Base-by-base conservation (phyloP, 2,329 filamentous ascomycete species). In the Fusarium burgessii region DNA sequence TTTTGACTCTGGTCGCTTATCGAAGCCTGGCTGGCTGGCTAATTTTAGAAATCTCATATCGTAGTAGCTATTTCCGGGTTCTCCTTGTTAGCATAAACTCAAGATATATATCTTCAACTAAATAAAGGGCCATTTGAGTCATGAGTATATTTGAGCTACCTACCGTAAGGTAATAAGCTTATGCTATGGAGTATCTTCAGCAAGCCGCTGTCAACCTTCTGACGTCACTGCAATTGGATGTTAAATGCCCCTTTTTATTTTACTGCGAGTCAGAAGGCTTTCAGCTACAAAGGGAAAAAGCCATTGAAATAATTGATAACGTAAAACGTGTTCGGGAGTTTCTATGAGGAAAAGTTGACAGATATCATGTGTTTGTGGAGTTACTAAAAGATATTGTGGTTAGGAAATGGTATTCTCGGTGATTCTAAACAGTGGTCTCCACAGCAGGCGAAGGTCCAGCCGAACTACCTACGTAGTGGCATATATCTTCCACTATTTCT, bases 361-460 rank as follows among this genome's bases (percentile, higher is more conserved):
- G 41, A 13, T 5, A 17, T 17, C 11, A 29, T 36, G 25, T 25
- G 9, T 27, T 41, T 23, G 17, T 35, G 47, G 59, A 45, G 25
- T 40, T 45, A 13, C 23, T 25, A 25, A 32, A 47, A 20, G 43
- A 15, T 51, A 23, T 42, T 41, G 25, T 50, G 36, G 38, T 43
- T 14, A 23, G 20, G 33, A 35, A 6, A 47, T 25, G 45, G 29
- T 15, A 25, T 61, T 52, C 54, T 68, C 54, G 49, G 54, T 25
- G 40, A 25, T 58, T 63, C 41, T 61, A 23, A 17, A 23, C n/a
- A 17, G 11, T 25, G 43, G 54, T 72, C 55, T 35, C 55, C 64
- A 68, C 59, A 66, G 23, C 4, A 40, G 18, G 23, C 29, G 68
- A 62, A 71, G 68, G 68, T 71, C 69, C 64, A 71, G 47, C 59